Evolutionary conservation across 2,329 filamentous ascomycete genomes (phyloP).

Genomic region (Tolypocladium ovalisporum): DNA sequence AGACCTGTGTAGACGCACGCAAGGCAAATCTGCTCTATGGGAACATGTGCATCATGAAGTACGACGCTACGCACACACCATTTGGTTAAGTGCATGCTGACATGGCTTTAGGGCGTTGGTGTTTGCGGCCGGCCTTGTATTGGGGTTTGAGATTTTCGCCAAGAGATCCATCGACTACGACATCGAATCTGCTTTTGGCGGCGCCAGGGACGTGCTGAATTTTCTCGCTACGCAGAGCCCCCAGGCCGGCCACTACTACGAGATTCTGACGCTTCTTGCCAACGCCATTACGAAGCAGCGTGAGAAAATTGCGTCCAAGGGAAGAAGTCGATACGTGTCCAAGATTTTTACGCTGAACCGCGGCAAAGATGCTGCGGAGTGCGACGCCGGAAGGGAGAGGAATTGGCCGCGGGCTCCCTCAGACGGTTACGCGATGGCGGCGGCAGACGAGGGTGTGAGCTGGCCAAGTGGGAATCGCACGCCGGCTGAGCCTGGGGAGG

Average conservation of each 20-base stretch:
- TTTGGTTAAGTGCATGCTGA: not conserved
- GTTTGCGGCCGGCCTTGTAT: slow-evolving; percentile 44
- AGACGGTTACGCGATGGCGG: not conserved
- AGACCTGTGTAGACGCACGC: slow-evolving; percentile 39
- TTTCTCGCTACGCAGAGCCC: slow-evolving; percentile 37
- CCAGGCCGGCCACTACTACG: slow-evolving; percentile 45
- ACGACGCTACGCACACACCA: slow-evolving; percentile 8
- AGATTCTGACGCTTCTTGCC: slow-evolving; percentile 38
- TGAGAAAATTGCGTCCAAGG: slow-evolving; percentile 8
- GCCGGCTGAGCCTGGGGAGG: slow-evolving; percentile 3
- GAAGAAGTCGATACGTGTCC: slow-evolving; percentile 16
- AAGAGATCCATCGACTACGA: slow-evolving; percentile 32
- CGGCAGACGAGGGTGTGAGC: slow-evolving; percentile 2
- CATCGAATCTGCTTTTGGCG: slow-evolving; percentile 36
- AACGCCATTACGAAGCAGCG: slow-evolving; percentile 32
- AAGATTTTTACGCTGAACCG: slow-evolving; percentile 12
- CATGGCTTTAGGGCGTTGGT: slow-evolving; percentile 31
- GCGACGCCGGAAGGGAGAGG: not conserved
- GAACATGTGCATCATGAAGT: slow-evolving; percentile 52
- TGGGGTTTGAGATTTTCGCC: slow-evolving; percentile 45
- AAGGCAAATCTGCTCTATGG: slow-evolving; percentile 31
- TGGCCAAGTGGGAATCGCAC: slow-evolving; percentile 4
- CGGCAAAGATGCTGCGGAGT: not conserved
- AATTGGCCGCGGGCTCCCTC: not conserved
- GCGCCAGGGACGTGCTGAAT: slow-evolving; percentile 36